Conservation (phyloP, 179 eudicot genomes). For the Camellia oleifera region DNA sequence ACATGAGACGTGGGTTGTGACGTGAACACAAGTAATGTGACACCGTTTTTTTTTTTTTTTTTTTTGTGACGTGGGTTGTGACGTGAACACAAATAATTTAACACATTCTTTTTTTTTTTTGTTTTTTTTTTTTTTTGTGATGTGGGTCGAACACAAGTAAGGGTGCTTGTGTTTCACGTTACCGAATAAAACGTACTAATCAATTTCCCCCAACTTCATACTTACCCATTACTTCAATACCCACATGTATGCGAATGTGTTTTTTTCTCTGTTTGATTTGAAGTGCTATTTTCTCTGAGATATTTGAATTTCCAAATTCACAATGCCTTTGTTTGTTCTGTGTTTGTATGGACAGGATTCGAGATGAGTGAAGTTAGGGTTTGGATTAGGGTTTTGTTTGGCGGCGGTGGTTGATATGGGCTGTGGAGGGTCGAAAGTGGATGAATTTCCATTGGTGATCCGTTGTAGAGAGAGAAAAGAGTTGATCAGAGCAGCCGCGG, state of each 20-base stretch:
- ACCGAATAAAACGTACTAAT: too few species aligned
- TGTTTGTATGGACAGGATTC: conserved; percentile 10
- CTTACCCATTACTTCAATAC: background rate
- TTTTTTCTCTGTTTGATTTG: background rate
- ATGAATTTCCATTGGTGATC: conserved; percentile 49
- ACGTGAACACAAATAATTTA: too few species aligned
- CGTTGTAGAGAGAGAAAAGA: conserved; percentile 55
- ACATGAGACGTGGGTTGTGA: too few species aligned
- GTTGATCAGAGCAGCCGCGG: conserved; percentile 65
- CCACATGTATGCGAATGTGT: background rate
- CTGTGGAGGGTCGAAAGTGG: conserved; percentile 56
- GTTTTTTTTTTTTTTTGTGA: too few species aligned
- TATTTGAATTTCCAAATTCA: background rate
- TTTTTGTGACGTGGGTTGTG: too few species aligned
- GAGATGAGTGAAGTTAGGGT: conserved; percentile 21
- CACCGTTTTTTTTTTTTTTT: too few species aligned
- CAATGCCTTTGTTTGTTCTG: conserved; percentile 12
- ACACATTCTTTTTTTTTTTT: too few species aligned
- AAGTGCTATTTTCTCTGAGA: background rate
- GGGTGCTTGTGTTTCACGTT: too few species aligned
- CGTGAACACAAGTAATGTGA: too few species aligned
- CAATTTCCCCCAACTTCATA: background rate
- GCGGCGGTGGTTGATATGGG: conserved; percentile 42
- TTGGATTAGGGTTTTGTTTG: conserved; percentile 22
- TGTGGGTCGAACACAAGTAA: too few species aligned